These are phyloP conservation scores for Veloboletus limbatus DNA, from an alignment of 1,284 basidiomycete species.

Conservation along the genomic window DNA sequence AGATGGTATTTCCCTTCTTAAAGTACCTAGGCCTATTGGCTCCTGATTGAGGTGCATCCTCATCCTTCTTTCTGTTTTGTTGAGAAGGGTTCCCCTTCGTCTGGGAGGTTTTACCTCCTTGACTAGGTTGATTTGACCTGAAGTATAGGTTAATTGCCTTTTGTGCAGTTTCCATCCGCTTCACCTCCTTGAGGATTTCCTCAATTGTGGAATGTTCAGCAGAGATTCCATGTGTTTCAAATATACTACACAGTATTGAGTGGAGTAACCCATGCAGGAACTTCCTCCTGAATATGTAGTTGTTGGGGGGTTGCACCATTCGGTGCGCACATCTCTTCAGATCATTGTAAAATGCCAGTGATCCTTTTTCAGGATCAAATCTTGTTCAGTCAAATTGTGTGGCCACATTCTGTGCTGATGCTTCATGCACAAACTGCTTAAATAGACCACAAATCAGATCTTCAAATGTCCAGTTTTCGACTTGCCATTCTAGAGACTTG, in stretches of 20 bases:
- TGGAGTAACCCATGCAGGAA: not conserved
- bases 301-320: not conserved
- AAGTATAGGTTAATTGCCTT: not conserved
- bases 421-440: not conserved
- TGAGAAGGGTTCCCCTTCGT: too few relatives aligned
- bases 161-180: not conserved
- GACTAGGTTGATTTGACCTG: too few relatives aligned
- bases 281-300: not conserved
- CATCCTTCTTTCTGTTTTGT: not conserved
- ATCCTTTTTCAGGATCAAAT: not conserved
- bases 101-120: too few relatives aligned
- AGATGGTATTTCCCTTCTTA: too few relatives aligned
- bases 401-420: not conserved
- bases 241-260: not conserved
- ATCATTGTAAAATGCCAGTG: slow-evolving; percentile 1
- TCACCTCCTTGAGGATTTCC: not conserved
- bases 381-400: not conserved
- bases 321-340: not conserved
- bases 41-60: too few relatives aligned
- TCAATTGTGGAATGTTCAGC: not conserved
- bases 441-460: not conserved
- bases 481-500: too few relatives aligned
- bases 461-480: too few relatives aligned
- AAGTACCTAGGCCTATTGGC: too few relatives aligned
- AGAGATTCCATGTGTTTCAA: not conserved